These are phyloP conservation scores for Termitomyces bulborhizus DNA, from an alignment of 768 basidiomycete genomes.

Conservation along the genomic window DNA sequence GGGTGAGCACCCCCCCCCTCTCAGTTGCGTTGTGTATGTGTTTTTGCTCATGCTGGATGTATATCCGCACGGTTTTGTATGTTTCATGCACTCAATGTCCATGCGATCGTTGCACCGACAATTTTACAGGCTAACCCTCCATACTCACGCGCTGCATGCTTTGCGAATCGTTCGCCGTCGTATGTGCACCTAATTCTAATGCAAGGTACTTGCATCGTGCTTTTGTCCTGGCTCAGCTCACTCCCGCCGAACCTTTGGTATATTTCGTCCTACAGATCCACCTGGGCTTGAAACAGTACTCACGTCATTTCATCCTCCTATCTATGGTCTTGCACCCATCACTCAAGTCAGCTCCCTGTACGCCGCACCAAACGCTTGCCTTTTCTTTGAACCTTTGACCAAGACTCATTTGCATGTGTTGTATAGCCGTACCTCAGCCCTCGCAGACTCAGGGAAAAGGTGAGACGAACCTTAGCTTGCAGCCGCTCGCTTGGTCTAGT, in stretches of 20 bases:
- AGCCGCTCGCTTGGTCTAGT: too few relatives aligned
- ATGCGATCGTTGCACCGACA: slow-evolving; percentile 33
- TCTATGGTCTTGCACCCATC: too few relatives aligned
- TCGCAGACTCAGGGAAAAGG: too few relatives aligned
- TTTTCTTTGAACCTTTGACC: too few relatives aligned
- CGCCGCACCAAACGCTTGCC: too few relatives aligned
- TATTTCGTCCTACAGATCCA: slow-evolving; percentile 87
- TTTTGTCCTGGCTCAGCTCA: too few relatives aligned
- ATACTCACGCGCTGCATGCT: slow-evolving; percentile 85
- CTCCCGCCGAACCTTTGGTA: slow-evolving; percentile 55
- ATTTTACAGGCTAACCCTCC: slow-evolving; percentile 29
- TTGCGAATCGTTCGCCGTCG: slow-evolving; percentile 88
- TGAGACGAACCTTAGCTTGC: too few relatives aligned
- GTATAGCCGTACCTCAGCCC: too few relatives aligned
- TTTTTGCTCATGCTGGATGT: too few relatives aligned
- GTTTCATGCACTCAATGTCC: slow-evolving; percentile 46
- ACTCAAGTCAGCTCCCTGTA: too few relatives aligned
- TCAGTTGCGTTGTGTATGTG: slow-evolving; percentile 59
- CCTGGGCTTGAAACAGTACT: slow-evolving; percentile 72
- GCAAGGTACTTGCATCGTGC: slow-evolving; percentile 49
- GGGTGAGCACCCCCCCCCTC: slow-evolving; percentile 56
- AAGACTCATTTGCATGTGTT: too few relatives aligned
- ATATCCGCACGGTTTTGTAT: too few relatives aligned
- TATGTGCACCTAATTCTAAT: slow-evolving; percentile 76
- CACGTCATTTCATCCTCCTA: background rate